Percentiles rank a stretch among this genome's conserved stretches.
phyloP scores from a whole-genome alignment of 2,329 filamentous ascomycete species.

The Cryphonectria parasitica region DNA sequence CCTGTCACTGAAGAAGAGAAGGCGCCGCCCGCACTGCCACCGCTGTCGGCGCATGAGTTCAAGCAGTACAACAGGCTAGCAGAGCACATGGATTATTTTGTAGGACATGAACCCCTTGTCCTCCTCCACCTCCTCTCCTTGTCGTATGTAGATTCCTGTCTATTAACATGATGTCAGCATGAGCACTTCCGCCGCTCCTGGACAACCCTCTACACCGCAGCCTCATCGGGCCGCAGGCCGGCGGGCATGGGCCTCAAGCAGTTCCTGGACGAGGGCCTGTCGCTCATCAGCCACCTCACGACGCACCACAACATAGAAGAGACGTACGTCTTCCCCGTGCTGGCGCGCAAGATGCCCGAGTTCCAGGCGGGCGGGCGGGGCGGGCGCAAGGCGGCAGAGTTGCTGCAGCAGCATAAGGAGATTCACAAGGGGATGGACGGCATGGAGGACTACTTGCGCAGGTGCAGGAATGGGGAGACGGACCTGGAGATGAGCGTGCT shows the following conservation, averaged over 20 bases:
- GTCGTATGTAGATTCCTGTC: background rate
- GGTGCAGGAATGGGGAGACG: slow-evolving; percentile 65
- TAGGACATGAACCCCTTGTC: slow-evolving; percentile 44
- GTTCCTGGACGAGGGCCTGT: slow-evolving; percentile 70
- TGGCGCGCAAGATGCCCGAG: slow-evolving; percentile 78
- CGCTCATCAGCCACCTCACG: slow-evolving; percentile 72
- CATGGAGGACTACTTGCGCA: slow-evolving; percentile 67
- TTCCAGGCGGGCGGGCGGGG: slow-evolving; percentile 54
- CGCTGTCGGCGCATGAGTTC: slow-evolving; percentile 70
- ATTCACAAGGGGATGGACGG: slow-evolving; percentile 78
- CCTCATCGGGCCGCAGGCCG: slow-evolving; percentile 61
- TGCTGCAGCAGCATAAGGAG: slow-evolving; percentile 74
- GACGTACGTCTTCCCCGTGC: slow-evolving; percentile 74
- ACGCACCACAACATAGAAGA: slow-evolving; percentile 86
- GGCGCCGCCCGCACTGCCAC: slow-evolving; percentile 49
- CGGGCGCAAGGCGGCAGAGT: slow-evolving; percentile 42
- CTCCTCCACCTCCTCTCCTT: background rate
- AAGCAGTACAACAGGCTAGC: slow-evolving; percentile 72
- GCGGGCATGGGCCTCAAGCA: slow-evolving; percentile 66
- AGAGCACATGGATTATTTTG: slow-evolving; percentile 75
- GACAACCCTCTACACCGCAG: slow-evolving; percentile 71
- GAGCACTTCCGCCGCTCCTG: slow-evolving; percentile 76
- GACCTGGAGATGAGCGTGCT: slow-evolving; percentile 62
- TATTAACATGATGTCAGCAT: slow-evolving; percentile 55
- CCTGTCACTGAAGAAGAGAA: slow-evolving; percentile 10